phyloP scores from a whole-genome alignment of 2,329 filamentous ascomycete genomes.

The Pleoardoris graminearum region DNA sequence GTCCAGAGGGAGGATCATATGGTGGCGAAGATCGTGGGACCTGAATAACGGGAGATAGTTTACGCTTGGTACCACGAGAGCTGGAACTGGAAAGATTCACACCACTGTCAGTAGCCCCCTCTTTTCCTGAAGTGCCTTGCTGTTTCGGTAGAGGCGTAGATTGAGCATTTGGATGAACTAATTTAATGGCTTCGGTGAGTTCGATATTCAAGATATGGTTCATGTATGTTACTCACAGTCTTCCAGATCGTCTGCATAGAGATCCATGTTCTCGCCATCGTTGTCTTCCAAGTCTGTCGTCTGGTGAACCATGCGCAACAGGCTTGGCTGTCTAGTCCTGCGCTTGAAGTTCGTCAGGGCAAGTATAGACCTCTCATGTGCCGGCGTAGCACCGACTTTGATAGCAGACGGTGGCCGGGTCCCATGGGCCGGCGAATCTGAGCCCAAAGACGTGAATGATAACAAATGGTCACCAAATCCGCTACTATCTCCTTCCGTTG shows the following conservation, averaged over 20 bases:
- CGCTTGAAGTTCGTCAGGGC: constrained; percentile 57
- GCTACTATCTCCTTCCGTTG: constrained; percentile 28
- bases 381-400: constrained; percentile 49
- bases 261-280: constrained; percentile 49
- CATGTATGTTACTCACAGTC: constrained; percentile 36
- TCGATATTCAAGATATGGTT: background rate
- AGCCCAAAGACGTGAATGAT: constrained; percentile 40
- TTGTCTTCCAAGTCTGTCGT: constrained; percentile 52
- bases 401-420: constrained; percentile 50
- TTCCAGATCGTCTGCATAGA: constrained; percentile 30
- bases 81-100: constrained; percentile 36
- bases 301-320: constrained; percentile 54
- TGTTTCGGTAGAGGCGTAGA: constrained; percentile 65
- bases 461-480: constrained; percentile 36
- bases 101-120: constrained; percentile 30
- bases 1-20: constrained; percentile 30
- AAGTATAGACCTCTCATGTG: constrained; percentile 51
- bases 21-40: constrained; percentile 47
- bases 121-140: constrained; percentile 33
- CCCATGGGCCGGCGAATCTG: constrained; percentile 40
- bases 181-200: background rate
- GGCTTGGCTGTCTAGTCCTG: constrained; percentile 53
- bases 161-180: constrained; percentile 64
- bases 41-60: constrained; percentile 42
- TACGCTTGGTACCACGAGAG: constrained; percentile 46